Evolutionary conservation across 2,329 filamentous ascomycete genomes (phyloP), one percentile per base, ranked within the genome.

Genomic region (Pestalotiopsis sp.): DNA sequence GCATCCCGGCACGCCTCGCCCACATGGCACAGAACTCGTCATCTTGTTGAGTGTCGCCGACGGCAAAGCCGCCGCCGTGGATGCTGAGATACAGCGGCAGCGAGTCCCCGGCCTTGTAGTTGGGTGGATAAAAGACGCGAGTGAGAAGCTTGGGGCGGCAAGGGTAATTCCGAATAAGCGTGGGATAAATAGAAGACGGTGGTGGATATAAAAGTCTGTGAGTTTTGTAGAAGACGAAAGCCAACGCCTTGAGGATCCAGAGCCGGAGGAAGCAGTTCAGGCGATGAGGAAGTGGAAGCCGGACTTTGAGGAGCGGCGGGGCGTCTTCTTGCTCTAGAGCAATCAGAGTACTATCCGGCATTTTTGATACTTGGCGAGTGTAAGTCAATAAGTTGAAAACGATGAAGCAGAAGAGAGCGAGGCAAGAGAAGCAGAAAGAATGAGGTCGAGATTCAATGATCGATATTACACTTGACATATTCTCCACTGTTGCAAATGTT

Each of bases 41-140:
- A 69, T 84, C 82, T 23, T 81, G 70, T 31, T 72, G 61, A 1
- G 82, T 76, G 25, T 78, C 70, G 68, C 79, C 76, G 49, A 85
- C 17, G 27, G 76, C 76, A 69, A 82, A 83, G 4, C 82, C 82
- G 25, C 83, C 82, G 49, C 83, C 83, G 66, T 86, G 84, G 66
- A 84, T 79, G 63, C 78, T 78, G 58, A 85, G 76, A 55, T 84
- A 76, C 4, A 82, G 76, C 3, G 83, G 82, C 5, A 76, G 72
- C 52, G 52, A 23, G 14, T 36, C 55, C 31, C 61, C 49, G 0
- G 45, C 4, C 45, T 45, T 61, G 27, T 58, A 39, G 38, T 4
- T n/a, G 7, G 68, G 61, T 14, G 65, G 65, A 25, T 59, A 64
- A 61, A 67, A 69, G 38, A 69, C n/a, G 17, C 68, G 68, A 13